A percentile compares a stretch with the other conserved stretches of the same genome.
phyloP scores from a whole-genome alignment of 495 filamentous ascomycete genomes.

The Tuber brumale region DNA sequence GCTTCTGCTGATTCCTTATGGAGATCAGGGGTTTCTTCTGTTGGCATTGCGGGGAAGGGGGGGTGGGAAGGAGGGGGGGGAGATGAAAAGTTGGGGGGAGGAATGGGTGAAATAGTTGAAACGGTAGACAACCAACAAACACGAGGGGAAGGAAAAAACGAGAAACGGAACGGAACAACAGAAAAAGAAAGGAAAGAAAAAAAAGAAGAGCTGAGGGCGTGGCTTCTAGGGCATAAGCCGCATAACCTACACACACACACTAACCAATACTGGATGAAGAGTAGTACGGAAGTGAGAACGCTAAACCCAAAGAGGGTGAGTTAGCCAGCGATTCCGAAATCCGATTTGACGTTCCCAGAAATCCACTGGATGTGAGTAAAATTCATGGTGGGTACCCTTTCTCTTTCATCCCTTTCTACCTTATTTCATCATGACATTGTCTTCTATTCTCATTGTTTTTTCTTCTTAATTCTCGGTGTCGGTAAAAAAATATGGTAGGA shows the following conservation, averaged over 20 bases:
- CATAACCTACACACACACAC: not conserved
- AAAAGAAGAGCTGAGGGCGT: constrained; percentile 29
- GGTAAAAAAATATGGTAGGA: not conserved
- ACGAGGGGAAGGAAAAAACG: constrained; percentile 7
- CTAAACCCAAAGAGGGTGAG: not conserved
- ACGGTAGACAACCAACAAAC: constrained; percentile 22
- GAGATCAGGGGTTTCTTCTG: constrained; percentile 31
- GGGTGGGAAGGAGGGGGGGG: constrained; percentile 9
- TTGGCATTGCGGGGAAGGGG: constrained; percentile 36
- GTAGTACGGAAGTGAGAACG: not conserved
- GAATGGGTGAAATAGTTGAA: constrained; percentile 14
- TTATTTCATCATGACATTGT: not conserved
- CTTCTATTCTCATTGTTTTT: not conserved
- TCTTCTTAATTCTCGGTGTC: not conserved
- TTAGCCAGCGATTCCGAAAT: not conserved
- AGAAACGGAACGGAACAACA: not conserved
- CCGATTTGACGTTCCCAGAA: not conserved
- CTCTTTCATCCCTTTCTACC: not conserved
- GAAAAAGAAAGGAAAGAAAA: constrained; percentile 16
- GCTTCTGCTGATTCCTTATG: constrained; percentile 32
- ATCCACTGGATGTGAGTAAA: not conserved
- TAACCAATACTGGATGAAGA: not conserved
- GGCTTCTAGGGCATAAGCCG: constrained; percentile 16
- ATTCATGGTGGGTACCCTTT: not conserved
- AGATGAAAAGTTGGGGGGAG: not conserved